Percentiles rank a stretch among this genome's conserved stretches.
Evolutionary conservation across 2,329 filamentous ascomycete genomes (phyloP).

Genomic region (Hypoxylon sp.): DNA sequence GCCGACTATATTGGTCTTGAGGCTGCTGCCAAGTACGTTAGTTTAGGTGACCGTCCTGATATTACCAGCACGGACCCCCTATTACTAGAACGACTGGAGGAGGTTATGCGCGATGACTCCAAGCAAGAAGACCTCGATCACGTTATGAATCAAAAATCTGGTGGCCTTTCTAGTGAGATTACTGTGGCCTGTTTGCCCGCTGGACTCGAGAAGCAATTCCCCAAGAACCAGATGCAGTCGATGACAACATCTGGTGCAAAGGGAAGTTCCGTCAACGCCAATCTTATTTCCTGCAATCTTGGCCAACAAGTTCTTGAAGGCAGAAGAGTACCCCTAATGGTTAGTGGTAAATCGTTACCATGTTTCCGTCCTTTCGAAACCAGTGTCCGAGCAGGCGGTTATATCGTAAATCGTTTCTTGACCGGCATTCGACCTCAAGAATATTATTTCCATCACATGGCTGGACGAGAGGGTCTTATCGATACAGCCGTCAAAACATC

Average conservation of each 20-base stretch:
- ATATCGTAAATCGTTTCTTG: constrained; percentile 96
- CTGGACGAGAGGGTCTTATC: constrained; percentile 96
- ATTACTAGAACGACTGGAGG: constrained; percentile 84
- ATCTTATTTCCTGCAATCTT: constrained; percentile 96
- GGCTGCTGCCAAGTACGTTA: constrained; percentile 90
- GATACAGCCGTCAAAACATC: constrained; percentile 99
- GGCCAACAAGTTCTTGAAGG: constrained; percentile 97
- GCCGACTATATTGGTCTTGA: constrained; percentile 80
- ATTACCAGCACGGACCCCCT: constrained; percentile 75
- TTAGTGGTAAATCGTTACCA: constrained; percentile 95
- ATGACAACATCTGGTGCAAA: constrained; percentile 99
- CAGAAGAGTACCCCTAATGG: constrained; percentile 94
- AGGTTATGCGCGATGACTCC: constrained; percentile 88
- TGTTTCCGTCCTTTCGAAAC: constrained; percentile 96
- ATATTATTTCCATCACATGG: constrained; percentile 99
- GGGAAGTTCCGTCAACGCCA: constrained; percentile 92
- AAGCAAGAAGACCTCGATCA: constrained; percentile 94
- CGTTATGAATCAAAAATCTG: constrained; percentile 81
- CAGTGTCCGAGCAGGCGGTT: constrained; percentile 89
- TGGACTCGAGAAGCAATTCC: constrained; percentile 91
- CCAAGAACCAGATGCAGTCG: constrained; percentile 97
- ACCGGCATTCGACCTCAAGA: constrained; percentile 97
- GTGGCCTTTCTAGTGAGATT: constrained; percentile 81
- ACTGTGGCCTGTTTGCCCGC: constrained; percentile 84
- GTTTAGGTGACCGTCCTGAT: constrained; percentile 74